Base-by-base conservation (phyloP, 192 early-diverging fungal species). In the Rhizoclosmatium sp. region DNA sequence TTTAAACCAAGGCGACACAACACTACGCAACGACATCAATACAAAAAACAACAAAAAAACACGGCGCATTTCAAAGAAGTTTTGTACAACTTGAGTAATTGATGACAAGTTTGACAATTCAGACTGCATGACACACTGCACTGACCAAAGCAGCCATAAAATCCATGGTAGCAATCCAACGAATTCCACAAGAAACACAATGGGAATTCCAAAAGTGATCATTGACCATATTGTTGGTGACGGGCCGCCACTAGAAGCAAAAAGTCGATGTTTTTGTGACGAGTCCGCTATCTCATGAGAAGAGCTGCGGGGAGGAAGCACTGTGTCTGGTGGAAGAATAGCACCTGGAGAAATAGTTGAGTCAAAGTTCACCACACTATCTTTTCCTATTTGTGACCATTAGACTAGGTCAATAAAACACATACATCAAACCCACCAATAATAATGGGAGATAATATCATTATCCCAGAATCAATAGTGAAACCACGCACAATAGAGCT, bases 121-220 rank as follows among this genome's bases (percentile, higher is more conserved):
- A 40, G 23, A 78, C 67, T 80, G 82, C 62, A 81, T 78, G 2
- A 70, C 77, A 47, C 71, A 75, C 31, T 71, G 47, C 71, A 80
- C 79, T 23, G 85, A 76, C 73, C 82, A 73, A 54, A 78, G 81
- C 54, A 85, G 68, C 12, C 54, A 70, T 23, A 60, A 56, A 60
- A 79, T 59, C 86, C 86, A 87, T 21, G 86, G 86, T 14, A 85
- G 39, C 42, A 64, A 42, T 4, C 79, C 39, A 69, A 87, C 39
- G 39, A 83, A 67, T 9, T 80, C 60, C 46, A 61, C 47, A 47
- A 82, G 46, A 39, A 78, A 21, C 31, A 85, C 42, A 3, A 83
- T 16, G 4, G 86, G 86, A 59, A 66, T 65, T 4, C 82, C 81
- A 41, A 87, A 2, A 46, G 83, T 44, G 12, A 83, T 4, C 10